phyloP scores from a whole-genome alignment of 495 filamentous ascomycete genomes.

The Ascobolus immersus region DNA sequence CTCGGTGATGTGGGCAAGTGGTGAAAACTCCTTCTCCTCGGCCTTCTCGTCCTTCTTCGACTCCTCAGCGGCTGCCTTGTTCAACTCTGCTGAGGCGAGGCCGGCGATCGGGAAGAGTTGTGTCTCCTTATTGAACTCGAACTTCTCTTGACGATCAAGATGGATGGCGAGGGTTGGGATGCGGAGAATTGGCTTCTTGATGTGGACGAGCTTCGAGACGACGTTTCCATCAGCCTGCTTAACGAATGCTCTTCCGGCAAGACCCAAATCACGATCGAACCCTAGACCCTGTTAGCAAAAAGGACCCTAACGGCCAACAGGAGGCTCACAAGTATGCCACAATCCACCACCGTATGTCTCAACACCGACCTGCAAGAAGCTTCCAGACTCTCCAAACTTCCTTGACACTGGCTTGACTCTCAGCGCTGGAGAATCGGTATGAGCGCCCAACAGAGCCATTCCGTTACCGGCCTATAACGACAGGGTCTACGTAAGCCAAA shows the following conservation, averaged over 20 bases:
- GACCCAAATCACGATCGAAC: constrained; percentile 86
- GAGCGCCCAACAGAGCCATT: constrained; percentile 83
- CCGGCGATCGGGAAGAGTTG: constrained; percentile 87
- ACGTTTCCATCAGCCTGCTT: constrained; percentile 47
- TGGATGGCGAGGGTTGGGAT: constrained; percentile 83
- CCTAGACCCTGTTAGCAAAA: constrained; percentile 18
- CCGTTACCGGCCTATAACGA: constrained; percentile 52
- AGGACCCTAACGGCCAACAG: not conserved
- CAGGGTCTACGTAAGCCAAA: not conserved
- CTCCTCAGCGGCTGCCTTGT: constrained; percentile 29
- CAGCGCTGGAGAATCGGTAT: constrained; percentile 81
- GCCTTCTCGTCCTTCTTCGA: constrained; percentile 16
- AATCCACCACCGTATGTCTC: constrained; percentile 74
- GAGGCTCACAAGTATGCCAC: constrained; percentile 32
- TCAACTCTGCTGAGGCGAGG: constrained; percentile 63
- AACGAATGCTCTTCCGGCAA: constrained; percentile 73
- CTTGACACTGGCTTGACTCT: constrained; percentile 86
- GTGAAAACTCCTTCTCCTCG: constrained; percentile 31
- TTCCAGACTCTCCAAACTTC: constrained; percentile 40
- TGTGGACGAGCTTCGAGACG: constrained; percentile 63
- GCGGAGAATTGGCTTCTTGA: constrained; percentile 70
- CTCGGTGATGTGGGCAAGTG: constrained; percentile 49
- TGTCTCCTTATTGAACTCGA: constrained; percentile 86
- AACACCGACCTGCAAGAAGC: constrained; percentile 87
- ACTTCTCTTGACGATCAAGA: constrained; percentile 58